Conservation (phyloP, 805 yeast species). For the Lipomyces oligophaga region DNA sequence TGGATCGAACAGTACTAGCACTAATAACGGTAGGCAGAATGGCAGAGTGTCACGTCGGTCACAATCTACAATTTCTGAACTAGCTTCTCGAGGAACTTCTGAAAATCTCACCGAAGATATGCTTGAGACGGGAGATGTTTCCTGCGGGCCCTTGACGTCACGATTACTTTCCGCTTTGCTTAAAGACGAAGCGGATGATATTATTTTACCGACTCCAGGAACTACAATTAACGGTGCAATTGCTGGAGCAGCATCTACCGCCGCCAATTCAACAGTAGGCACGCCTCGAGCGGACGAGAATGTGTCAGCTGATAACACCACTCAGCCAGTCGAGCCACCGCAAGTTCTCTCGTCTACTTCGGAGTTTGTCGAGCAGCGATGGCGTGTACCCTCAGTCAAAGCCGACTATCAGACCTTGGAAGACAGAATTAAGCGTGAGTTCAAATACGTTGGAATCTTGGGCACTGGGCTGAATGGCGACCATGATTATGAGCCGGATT, state of each 20-base stretch:
- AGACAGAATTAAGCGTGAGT: slow-evolving; percentile 80
- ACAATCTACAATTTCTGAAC: neutral
- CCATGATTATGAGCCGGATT: slow-evolving; percentile 39
- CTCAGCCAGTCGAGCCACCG: slow-evolving; percentile 9
- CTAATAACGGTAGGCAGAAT: neutral
- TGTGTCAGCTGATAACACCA: slow-evolving; percentile 3
- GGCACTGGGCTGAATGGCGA: too few species aligned
- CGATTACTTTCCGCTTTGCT: slow-evolving; percentile 74
- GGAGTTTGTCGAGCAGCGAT: slow-evolving; percentile 37
- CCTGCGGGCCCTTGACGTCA: slow-evolving; percentile 88
- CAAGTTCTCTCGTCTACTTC: slow-evolving; percentile 29
- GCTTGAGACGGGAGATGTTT: slow-evolving; percentile 67
- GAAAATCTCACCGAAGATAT: slow-evolving; percentile 55
- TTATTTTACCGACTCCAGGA: slow-evolving; percentile 8
- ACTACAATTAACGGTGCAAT: neutral
- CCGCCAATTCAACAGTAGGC: slow-evolving; percentile 1
- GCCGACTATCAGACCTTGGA: slow-evolving; percentile 78
- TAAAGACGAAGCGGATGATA: slow-evolving; percentile 28
- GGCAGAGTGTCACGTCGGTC: neutral
- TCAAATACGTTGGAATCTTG: slow-evolving; percentile 85
- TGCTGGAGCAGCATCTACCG: neutral
- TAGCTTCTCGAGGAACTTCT: slow-evolving; percentile 56
- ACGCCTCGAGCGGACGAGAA: slow-evolving; percentile 2
- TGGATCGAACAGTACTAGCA: slow-evolving; percentile 47
- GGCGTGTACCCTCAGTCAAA: slow-evolving; percentile 46